Conservation (phyloP, 305 asterid genomes). For the Fraxinus xanthoxyloides region DNA sequence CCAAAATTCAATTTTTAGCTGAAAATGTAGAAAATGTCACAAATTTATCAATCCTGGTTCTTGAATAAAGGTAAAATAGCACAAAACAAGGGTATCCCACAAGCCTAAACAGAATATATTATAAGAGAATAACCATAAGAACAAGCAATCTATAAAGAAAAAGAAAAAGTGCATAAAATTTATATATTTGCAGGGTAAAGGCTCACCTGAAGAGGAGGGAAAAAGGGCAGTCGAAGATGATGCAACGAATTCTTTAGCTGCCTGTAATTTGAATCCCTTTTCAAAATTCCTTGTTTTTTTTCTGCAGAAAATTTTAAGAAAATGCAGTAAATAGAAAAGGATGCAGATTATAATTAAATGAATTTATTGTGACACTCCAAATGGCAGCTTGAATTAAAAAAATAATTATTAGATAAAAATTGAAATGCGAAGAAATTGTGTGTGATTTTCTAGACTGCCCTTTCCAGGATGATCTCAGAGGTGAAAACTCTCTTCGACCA, state of each 20-base stretch:
- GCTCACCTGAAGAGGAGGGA: conserved; percentile 39
- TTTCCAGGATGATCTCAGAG: conserved; percentile 89
- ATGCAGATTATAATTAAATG: neutral
- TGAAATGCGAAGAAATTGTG: conserved; percentile 20
- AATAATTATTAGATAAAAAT: neutral
- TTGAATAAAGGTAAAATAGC: conserved; percentile 14
- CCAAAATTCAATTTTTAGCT: conserved; percentile 38
- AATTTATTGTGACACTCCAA: conserved; percentile 16
- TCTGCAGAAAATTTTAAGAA: conserved; percentile 2
- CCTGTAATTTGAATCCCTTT: conserved; percentile 26
- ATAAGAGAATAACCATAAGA: conserved; percentile 39
- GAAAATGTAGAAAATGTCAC: conserved; percentile 26
- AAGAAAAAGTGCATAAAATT: conserved; percentile 30
- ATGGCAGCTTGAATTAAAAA: conserved; percentile 19
- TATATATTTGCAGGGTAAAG: conserved; percentile 29
- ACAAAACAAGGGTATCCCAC: conserved; percentile 22
- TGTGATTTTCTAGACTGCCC: conserved; percentile 41
- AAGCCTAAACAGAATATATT: conserved; percentile 22
- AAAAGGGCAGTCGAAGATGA: conserved; percentile 31
- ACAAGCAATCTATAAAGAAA: conserved; percentile 41
- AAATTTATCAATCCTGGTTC: conserved; percentile 21
- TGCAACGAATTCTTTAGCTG: conserved; percentile 9
- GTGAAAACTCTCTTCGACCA: conserved; percentile 76
- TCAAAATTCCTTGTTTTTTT: conserved; percentile 14
- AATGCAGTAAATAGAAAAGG: conserved; percentile 22